phyloP scores from a whole-genome alignment of 768 basidiomycete species.

The Mycena belliarum region DNA sequence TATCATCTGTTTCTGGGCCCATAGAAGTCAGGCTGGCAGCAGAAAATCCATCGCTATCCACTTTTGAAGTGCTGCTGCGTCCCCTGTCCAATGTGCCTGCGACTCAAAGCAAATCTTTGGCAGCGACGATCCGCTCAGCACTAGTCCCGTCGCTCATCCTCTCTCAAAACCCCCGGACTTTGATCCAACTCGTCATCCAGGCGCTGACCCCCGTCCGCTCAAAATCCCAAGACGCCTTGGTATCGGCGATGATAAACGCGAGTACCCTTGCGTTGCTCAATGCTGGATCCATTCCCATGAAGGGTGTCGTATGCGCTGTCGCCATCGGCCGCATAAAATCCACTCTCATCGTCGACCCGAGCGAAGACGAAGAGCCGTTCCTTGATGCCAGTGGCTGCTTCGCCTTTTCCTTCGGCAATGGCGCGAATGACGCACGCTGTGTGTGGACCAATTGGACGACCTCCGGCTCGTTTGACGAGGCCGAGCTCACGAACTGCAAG shows the following conservation, averaged over 20 bases:
- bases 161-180: conserved; percentile 65
- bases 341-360: conserved; percentile 53
- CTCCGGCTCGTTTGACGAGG: conserved; percentile 36
- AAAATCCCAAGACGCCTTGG: conserved; percentile 41
- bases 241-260: conserved; percentile 72
- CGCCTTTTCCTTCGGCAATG: conserved; percentile 58
- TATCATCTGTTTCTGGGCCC: conserved; percentile 80
- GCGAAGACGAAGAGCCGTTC: conserved; percentile 38
- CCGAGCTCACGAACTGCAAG: conserved; percentile 44
- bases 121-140: conserved; percentile 52
- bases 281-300: conserved; percentile 71
- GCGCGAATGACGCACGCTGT: conserved; percentile 31
- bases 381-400: conserved; percentile 61
- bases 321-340: conserved; percentile 46
- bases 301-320: conserved; percentile 72
- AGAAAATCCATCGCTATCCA: conserved; percentile 72
- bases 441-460: conserved; percentile 64
- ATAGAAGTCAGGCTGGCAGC: conserved; percentile 70
- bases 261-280: conserved; percentile 67
- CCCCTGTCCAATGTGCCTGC: conserved; percentile 71
- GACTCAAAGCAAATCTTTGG: conserved; percentile 65
- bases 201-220: conserved; percentile 38
- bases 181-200: conserved; percentile 80
- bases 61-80: conserved; percentile 73
- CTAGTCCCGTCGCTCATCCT: conserved; percentile 68